phyloP scores from a whole-genome alignment of 2,329 filamentous ascomycete genomes.

The Cercospora beticola region DNA sequence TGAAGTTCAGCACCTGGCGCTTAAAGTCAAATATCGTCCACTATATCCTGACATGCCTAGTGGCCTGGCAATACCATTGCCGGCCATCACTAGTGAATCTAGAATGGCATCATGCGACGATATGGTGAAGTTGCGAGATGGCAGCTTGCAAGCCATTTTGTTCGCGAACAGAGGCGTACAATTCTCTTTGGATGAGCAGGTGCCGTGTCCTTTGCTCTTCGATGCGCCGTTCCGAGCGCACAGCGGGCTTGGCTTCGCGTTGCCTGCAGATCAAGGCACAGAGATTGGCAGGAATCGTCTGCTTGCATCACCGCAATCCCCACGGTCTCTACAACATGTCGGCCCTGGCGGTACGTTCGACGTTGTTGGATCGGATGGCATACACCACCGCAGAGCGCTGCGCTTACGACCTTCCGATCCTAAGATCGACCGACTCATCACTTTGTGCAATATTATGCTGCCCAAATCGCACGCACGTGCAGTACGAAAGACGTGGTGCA shows the following conservation, averaged over 20 bases:
- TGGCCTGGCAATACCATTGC: conserved; percentile 26
- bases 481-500: conserved; percentile 35
- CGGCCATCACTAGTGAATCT: conserved; percentile 25
- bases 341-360: conserved; percentile 29
- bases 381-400: conserved; percentile 34
- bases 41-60: conserved; percentile 29
- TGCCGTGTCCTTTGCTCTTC: conserved; percentile 26
- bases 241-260: conserved; percentile 17
- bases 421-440: conserved; percentile 28
- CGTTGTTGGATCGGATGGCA: conserved; percentile 28
- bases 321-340: conserved; percentile 21
- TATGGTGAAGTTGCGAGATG: conserved; percentile 29
- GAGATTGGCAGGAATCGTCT: conserved; percentile 35
- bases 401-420: conserved; percentile 30
- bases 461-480: conserved; percentile 25
- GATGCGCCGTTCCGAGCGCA: conserved; percentile 29
- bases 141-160: conserved; percentile 23
- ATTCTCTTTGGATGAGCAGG: conserved; percentile 27
- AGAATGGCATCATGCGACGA: conserved; percentile 26
- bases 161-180: conserved; percentile 28
- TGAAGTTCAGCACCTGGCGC: conserved; percentile 26
- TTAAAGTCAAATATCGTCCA: conserved; percentile 31
- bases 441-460: conserved; percentile 33
- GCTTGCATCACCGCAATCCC: conserved; percentile 19
- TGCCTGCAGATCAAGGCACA: conserved; percentile 5